phyloP scores from a whole-genome alignment of 2,329 filamentous ascomycete species.

The Sarocladium oryzae region DNA sequence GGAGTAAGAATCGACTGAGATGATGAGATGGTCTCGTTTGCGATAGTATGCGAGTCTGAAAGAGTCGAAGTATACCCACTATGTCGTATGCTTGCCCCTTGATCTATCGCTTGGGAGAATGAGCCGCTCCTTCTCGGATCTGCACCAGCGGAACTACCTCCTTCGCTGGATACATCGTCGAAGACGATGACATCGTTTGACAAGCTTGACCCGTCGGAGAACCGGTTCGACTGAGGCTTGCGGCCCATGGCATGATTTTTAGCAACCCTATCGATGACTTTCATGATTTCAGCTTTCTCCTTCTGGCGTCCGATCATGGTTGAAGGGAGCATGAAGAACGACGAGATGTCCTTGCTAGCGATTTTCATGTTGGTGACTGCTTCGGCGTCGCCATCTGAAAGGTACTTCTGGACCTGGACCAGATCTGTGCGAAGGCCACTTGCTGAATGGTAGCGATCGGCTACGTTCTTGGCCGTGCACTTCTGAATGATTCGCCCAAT shows the following conservation, averaged over 20 bases:
- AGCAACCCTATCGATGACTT: constrained; percentile 70
- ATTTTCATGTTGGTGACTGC: constrained; percentile 69
- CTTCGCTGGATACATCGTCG: constrained; percentile 53
- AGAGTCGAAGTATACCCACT: constrained; percentile 34
- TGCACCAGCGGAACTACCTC: constrained; percentile 47
- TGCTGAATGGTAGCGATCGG: constrained; percentile 83
- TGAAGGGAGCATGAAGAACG: constrained; percentile 81
- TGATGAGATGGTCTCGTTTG: constrained; percentile 42
- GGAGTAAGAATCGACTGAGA: constrained; percentile 32
- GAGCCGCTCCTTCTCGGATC: constrained; percentile 41
- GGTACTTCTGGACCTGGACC: constrained; percentile 62
- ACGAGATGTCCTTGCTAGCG: constrained; percentile 80
- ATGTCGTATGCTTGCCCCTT: constrained; percentile 30
- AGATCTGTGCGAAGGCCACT: constrained; percentile 82
- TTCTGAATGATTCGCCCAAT: constrained; percentile 80
- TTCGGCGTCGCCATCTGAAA: constrained; percentile 67
- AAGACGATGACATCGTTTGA: constrained; percentile 42
- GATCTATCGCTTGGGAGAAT: constrained; percentile 39
- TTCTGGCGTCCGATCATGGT: constrained; percentile 72
- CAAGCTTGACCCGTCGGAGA: constrained; percentile 49
- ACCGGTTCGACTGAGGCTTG: constrained; percentile 35
- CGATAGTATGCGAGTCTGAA: constrained; percentile 34
- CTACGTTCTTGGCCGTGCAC: constrained; percentile 83
- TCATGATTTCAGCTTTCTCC: constrained; percentile 64
- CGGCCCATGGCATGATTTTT: constrained; percentile 51